Conservation (phyloP, 306 rosid species). For the Vigna reflexopilosa region DNA sequence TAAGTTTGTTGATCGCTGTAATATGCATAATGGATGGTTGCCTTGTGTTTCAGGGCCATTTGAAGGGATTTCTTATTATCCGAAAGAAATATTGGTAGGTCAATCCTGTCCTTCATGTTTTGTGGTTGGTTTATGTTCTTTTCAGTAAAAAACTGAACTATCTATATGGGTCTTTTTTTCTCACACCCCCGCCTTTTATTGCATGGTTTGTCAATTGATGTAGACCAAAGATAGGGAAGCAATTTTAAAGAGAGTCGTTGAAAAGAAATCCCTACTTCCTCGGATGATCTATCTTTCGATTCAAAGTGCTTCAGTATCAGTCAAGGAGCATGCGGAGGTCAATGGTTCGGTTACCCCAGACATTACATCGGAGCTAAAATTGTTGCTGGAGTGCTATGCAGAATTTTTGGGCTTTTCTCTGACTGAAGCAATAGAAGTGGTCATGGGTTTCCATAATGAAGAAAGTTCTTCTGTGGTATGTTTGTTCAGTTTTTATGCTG, state of each 20-base stretch:
- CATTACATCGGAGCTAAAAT: constrained; percentile 70
- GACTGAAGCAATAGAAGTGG: constrained; percentile 66
- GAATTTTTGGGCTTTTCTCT: constrained; percentile 75
- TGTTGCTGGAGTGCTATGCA: constrained; percentile 80
- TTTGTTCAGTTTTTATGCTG: constrained; percentile 36
- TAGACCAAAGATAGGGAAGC: constrained; percentile 73
- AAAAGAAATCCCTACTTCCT: constrained; percentile 91
- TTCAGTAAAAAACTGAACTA: constrained; percentile 10
- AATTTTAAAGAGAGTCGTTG: constrained; percentile 66
- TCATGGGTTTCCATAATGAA: constrained; percentile 59
- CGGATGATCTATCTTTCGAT: constrained; percentile 90
- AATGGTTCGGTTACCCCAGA: constrained; percentile 67
- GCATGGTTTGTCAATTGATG: constrained; percentile 48
- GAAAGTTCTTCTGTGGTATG: constrained; percentile 69
- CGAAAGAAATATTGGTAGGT: constrained; percentile 73
- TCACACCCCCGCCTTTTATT: neutral
- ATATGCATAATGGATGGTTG: constrained; percentile 22
- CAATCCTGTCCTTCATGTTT: constrained; percentile 35
- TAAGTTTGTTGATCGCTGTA: constrained; percentile 6
- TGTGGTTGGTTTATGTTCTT: constrained; percentile 30
- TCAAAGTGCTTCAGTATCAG: constrained; percentile 72
- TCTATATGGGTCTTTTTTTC: neutral
- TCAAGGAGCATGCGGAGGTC: constrained; percentile 72
- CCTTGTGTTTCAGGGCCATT: constrained; percentile 71
- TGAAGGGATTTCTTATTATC: constrained; percentile 82